Conservation (phyloP, 2,329 filamentous ascomycete genomes). For the Acrocalymma vagum region DNA sequence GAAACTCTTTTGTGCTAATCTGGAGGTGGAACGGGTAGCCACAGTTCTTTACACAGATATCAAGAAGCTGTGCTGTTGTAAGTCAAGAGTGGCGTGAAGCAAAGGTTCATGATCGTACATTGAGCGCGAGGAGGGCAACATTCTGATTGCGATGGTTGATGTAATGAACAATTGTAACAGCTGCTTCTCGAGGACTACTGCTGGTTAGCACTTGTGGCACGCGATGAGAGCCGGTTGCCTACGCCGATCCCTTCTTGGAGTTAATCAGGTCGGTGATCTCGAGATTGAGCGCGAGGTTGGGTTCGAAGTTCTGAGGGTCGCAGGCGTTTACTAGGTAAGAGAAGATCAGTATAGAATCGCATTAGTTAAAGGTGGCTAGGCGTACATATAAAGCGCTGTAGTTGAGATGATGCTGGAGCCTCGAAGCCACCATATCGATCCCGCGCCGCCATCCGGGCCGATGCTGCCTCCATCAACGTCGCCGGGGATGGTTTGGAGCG, state of each 20-base stretch:
- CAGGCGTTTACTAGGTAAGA: constrained; percentile 78
- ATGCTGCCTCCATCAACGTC: constrained; percentile 82
- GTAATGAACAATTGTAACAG: constrained; percentile 89
- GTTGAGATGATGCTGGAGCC: constrained; percentile 80
- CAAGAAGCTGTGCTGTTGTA: constrained; percentile 71
- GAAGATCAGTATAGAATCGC: constrained; percentile 15
- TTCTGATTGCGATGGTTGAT: constrained; percentile 98
- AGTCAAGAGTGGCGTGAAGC: constrained; percentile 22
- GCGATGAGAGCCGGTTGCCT: constrained; percentile 38
- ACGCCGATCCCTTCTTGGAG: constrained; percentile 92
- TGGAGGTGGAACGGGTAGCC: constrained; percentile 98
- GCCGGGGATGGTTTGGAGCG: constrained; percentile 11
- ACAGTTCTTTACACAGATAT: constrained; percentile 99
- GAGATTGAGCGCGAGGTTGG: constrained; percentile 93
- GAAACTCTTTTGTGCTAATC: constrained; percentile 97
- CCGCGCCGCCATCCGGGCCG: constrained; percentile 91
- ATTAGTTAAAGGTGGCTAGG: constrained; percentile 1
- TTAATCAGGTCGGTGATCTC: constrained; percentile 98
- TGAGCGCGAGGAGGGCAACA: constrained; percentile 87
- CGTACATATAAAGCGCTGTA: constrained; percentile 89
- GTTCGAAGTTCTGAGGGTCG: constrained; percentile 97
- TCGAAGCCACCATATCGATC: constrained; percentile 90
- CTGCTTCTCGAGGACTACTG: constrained; percentile 83
- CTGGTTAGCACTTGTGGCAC: constrained; percentile 23
- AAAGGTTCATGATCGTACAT: constrained; percentile 54